These are phyloP conservation scores for Pleurotus tuoliensis DNA, from an alignment of 768 basidiomycete species.

Conservation along the genomic window DNA sequence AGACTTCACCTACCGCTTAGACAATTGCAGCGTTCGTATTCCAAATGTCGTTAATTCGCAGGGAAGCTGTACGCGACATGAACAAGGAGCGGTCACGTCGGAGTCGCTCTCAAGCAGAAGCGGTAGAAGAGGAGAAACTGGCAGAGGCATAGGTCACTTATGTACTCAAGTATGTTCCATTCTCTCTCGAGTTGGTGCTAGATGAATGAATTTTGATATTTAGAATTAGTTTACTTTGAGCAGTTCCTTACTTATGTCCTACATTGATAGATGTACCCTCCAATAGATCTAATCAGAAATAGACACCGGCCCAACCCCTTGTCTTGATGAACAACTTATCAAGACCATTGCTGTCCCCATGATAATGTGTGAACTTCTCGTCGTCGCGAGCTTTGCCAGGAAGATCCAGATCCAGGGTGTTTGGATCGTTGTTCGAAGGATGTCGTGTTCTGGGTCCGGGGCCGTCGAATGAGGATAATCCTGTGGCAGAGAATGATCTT, in stretches of 20 bases:
- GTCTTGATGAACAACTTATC: constrained; percentile 38
- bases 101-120: neutral
- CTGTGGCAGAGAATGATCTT: constrained; percentile 34
- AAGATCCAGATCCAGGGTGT: constrained; percentile 5
- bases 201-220: too few relatives aligned
- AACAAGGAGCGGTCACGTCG: neutral
- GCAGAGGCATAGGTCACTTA: neutral
- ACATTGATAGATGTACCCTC: too few relatives aligned
- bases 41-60: neutral
- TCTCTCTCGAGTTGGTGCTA: too few relatives aligned
- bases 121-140: neutral
- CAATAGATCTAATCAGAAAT: constrained; percentile 27
- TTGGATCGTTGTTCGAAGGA: constrained; percentile 9
- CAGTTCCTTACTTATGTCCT: too few relatives aligned
- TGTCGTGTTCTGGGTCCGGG: neutral
- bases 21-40: neutral
- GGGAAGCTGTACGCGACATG: neutral
- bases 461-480: constrained; percentile 15
- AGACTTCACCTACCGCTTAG: neutral
- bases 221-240: too few relatives aligned
- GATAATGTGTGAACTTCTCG: constrained; percentile 38
- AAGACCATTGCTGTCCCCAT: constrained; percentile 32
- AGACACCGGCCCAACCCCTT: constrained; percentile 45
- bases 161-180: neutral
- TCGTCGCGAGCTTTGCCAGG: neutral